phyloP scores from a whole-genome alignment of 2,329 filamentous ascomycete genomes.

The Fusarium proliferatum region DNA sequence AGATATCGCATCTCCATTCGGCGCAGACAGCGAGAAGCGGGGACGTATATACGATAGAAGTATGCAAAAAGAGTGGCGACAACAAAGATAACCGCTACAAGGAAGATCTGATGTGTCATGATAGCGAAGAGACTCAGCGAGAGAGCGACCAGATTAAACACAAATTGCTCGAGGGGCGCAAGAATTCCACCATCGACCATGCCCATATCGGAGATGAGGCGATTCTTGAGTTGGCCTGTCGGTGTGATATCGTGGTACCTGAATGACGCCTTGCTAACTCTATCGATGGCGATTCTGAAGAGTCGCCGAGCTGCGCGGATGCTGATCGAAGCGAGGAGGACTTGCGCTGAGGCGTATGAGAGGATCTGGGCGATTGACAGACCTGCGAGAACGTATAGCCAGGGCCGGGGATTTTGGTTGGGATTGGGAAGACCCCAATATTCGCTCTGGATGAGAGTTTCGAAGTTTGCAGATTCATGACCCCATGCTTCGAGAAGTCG shows the following conservation, averaged over 20 bases:
- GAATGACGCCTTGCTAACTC: slow-evolving; percentile 84
- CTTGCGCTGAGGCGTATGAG: slow-evolving; percentile 69
- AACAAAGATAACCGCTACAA: slow-evolving; percentile 76
- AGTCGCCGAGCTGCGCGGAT: slow-evolving; percentile 81
- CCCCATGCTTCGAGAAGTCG: slow-evolving; percentile 93
- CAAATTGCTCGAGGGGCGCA: slow-evolving; percentile 75
- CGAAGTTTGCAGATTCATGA: slow-evolving; percentile 60
- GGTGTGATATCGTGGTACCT: slow-evolving; percentile 93
- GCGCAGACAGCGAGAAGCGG: slow-evolving; percentile 83
- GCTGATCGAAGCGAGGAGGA: slow-evolving; percentile 79
- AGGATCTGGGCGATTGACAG: slow-evolving; percentile 72
- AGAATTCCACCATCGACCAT: slow-evolving; percentile 91
- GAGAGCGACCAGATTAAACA: slow-evolving; percentile 78
- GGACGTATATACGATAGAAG: slow-evolving; percentile 82
- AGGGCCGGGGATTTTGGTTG: slow-evolving; percentile 73
- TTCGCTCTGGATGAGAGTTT: neutral
- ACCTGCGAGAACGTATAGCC: slow-evolving; percentile 77
- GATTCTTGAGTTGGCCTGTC: slow-evolving; percentile 90
- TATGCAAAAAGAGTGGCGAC: slow-evolving; percentile 77
- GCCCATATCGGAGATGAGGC: slow-evolving; percentile 89
- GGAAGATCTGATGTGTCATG: slow-evolving; percentile 79
- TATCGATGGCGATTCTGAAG: slow-evolving; percentile 77
- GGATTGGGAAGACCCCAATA: slow-evolving; percentile 68
- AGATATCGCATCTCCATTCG: slow-evolving; percentile 90
- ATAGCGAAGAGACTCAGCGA: slow-evolving; percentile 80